Percentiles rank a stretch among this genome's conserved stretches.
These are phyloP conservation scores for Vaccinium vitisidaea DNA, from an alignment of 148 eudicot species.

Conservation along the genomic window DNA sequence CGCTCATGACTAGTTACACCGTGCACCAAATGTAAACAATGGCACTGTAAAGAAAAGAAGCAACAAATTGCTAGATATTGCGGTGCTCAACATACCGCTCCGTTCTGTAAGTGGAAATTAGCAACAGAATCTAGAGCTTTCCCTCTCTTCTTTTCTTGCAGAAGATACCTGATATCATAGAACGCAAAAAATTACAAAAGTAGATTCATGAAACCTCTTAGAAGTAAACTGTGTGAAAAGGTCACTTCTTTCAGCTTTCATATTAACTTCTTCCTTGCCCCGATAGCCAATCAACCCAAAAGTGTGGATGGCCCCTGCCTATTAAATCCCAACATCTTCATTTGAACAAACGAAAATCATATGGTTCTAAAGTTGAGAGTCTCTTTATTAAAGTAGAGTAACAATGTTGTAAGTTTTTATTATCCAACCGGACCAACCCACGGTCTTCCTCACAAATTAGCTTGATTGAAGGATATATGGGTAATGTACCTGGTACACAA, in stretches of 20 bases:
- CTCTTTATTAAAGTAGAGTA: not conserved
- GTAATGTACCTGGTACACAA: conserved; percentile 76
- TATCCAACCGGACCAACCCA: not conserved
- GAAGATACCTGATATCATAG: conserved; percentile 26
- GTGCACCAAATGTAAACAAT: not conserved
- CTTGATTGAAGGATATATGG: not conserved
- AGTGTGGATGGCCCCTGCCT: conserved; percentile 7
- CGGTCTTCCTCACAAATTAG: not conserved
- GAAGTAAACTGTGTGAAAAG: not conserved
- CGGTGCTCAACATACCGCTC: conserved; percentile 67
- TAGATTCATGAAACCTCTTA: not conserved
- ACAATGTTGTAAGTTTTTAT: not conserved
- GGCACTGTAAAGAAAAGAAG: not conserved
- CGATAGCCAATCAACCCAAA: conserved; percentile 3
- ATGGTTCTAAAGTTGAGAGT: not conserved
- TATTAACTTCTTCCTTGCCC: not conserved
- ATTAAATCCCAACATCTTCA: not conserved
- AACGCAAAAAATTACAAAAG: not conserved
- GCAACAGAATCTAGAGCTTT: conserved; percentile 94
- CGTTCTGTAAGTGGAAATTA: conserved; percentile 98
- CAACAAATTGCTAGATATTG: not conserved
- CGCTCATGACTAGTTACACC: not conserved
- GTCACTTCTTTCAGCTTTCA: not conserved
- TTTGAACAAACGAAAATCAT: conserved; percentile 9
- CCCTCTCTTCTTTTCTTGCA: conserved; percentile 88